Evolutionary conservation across 495 filamentous ascomycete species (phyloP).

Genomic region (Cercophora sp.): DNA sequence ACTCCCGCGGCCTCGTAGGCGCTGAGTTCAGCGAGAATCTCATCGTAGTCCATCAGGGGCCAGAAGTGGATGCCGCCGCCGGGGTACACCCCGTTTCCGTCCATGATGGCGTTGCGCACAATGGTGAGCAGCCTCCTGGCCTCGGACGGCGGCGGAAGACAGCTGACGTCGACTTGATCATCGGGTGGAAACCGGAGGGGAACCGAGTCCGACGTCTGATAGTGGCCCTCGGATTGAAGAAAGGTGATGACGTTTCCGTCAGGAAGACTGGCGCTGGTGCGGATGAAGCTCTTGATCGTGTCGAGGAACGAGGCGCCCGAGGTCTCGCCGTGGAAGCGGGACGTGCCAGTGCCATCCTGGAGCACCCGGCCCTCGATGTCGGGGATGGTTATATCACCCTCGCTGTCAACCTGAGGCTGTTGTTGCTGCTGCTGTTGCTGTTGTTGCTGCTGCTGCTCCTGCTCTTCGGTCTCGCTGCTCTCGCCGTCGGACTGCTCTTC

Average conservation of each 20-base stretch:
- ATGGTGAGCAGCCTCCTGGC: conserved; percentile 22
- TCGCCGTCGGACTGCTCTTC: neutral
- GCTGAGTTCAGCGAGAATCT: neutral
- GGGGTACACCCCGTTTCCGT: conserved; percentile 22
- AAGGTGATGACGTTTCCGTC: conserved; percentile 17
- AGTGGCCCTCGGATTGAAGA: conserved; percentile 28
- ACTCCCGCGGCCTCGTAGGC: neutral
- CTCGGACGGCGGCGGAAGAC: conserved; percentile 24
- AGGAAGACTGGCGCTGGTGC: conserved; percentile 16
- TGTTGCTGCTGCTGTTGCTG: too few species aligned
- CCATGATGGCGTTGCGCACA: conserved; percentile 28
- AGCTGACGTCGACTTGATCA: conserved; percentile 17
- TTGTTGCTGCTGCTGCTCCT: too few species aligned
- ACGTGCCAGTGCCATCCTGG: conserved; percentile 28
- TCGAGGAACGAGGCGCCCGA: conserved; percentile 39
- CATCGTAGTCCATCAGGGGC: conserved; percentile 24
- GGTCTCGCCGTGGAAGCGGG: conserved; percentile 35
- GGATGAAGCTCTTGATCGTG: conserved; percentile 33
- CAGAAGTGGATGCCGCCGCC: conserved; percentile 38
- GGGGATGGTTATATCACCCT: too few species aligned
- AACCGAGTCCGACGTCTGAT: conserved; percentile 39
- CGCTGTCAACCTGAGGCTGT: too few species aligned
- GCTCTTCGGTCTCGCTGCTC: neutral
- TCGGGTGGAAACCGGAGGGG: conserved; percentile 24
- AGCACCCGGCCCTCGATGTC: conserved; percentile 28